Base-by-base conservation (phyloP, 352 stramenopile genomes). In the Phytophthora melonis region DNA sequence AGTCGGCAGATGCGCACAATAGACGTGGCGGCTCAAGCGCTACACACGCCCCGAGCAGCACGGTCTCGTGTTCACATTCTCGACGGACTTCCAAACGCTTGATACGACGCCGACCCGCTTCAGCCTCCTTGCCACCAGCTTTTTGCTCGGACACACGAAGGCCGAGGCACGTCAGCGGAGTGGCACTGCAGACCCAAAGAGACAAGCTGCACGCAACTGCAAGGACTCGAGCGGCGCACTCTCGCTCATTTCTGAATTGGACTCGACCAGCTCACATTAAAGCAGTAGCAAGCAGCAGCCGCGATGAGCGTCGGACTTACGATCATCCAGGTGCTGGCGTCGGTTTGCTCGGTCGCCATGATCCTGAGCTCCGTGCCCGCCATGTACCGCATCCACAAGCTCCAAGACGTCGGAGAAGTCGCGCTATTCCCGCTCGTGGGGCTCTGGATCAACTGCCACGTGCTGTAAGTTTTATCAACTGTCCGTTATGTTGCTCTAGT, bases 371-470 rank as follows among this genome's bases (percentile, higher is more conserved):
- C 77, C 13, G 55, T 68, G 53, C 77, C 74, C 23, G 75, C 69
- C 10, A 81, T 84, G 39, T 74, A 79, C 57, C 65, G 65, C n/a
- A 83, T 86, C 69, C 66, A 81, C 71, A 79, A 81, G 59, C 62
- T 66, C 3, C 47, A 66, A 39, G 67, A 74, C 21, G 82, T 72
- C 8, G 75, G 75, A n/a, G 68, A 77, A 6, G 72, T 82, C 7
- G 71, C 75, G 41, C 58, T 84, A 47, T 77, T 84, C 41, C 77
- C 77, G 1, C 66, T 87, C 34, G 74, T 87, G 14, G 71, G 74
- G 34, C 70, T 87, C 23, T 81, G 76, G 66, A 60, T 81, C 14
- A 81, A 76, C 43, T 83, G 73, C 7, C 76, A 83, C 57, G 74
- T 81, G 27, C 67, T 81, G 75, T 82, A 74, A 66, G 73, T 68